These are phyloP conservation scores for Kodamaea laetipori DNA, from an alignment of 805 yeast genomes.

Conservation along the genomic window DNA sequence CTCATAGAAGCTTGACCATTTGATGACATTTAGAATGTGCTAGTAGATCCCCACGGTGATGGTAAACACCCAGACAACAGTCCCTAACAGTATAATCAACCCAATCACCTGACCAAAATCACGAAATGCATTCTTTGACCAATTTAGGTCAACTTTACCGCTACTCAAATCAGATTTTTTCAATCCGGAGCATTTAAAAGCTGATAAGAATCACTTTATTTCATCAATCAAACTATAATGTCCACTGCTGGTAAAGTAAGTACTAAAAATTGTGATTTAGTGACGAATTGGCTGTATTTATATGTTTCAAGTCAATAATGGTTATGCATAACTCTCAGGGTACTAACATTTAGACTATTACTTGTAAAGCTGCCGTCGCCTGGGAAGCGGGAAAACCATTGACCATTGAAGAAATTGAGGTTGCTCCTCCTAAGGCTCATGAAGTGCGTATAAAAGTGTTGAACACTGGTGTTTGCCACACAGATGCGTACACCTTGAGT, in stretches of 20 bases:
- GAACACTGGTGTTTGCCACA: conserved; percentile 96
- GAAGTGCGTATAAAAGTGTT: conserved; percentile 91
- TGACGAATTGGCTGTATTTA: no score
- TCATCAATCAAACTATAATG: conserved; percentile 13
- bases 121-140: no score
- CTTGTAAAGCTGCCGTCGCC: conserved; percentile 95
- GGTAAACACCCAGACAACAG: no score
- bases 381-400: conserved; percentile 92
- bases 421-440: conserved; percentile 92
- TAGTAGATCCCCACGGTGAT: no score
- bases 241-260: conserved; percentile 31
- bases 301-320: no score
- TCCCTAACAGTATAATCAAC: no score
- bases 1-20: no score
- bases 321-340: no score
- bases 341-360: conserved; percentile 53
- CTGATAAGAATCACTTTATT: neutral
- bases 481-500: conserved; percentile 94
- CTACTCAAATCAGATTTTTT: neutral
- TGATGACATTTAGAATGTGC: no score
- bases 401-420: conserved; percentile 82
- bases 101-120: no score
- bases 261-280: conserved; percentile 7
- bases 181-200: neutral
- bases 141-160: no score